Conservation (phyloP, 202 grass and related monocot genomes). For the Carex arenaria region DNA sequence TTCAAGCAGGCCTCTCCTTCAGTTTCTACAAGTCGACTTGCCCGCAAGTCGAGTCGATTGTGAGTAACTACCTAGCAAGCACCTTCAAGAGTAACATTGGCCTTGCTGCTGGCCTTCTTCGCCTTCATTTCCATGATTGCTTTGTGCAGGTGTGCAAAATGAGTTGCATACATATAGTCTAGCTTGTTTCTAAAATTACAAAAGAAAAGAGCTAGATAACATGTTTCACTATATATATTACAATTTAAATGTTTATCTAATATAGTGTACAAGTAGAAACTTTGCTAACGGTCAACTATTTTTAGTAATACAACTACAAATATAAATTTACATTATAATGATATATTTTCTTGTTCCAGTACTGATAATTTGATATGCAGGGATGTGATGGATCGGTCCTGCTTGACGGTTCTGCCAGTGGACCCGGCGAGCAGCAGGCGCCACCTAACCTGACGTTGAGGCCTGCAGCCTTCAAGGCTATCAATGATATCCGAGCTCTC, state of each 20-base stretch:
- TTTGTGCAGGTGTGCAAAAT: conserved; percentile 52
- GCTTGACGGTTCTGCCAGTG: conserved; percentile 16
- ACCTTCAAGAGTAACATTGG: conserved; percentile 47
- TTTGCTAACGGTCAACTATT: background rate
- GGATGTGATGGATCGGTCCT: conserved; percentile 64
- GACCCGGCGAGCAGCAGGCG: conserved; percentile 27
- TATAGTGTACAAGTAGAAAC: background rate
- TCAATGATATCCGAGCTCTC: conserved; percentile 49
- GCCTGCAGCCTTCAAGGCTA: conserved; percentile 34
- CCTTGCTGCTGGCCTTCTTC: conserved; percentile 52
- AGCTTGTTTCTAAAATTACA: background rate
- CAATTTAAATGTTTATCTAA: no score
- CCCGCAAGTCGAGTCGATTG: conserved; percentile 46
- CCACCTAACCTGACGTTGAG: conserved; percentile 41
- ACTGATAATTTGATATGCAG: conserved; percentile 17
- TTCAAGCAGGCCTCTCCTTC: conserved; percentile 19
- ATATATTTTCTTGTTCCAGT: background rate
- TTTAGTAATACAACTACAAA: background rate
- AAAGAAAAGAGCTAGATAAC: background rate
- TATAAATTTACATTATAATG: background rate
- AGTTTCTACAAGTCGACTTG: conserved; percentile 54
- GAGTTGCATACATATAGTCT: background rate
- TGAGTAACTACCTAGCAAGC: conserved; percentile 40
- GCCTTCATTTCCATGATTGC: conserved; percentile 81
- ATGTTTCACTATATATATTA: background rate